Evolutionary conservation across 73 alveolate genomes (phyloP).

Genomic region (Durusdinium trenchii): DNA sequence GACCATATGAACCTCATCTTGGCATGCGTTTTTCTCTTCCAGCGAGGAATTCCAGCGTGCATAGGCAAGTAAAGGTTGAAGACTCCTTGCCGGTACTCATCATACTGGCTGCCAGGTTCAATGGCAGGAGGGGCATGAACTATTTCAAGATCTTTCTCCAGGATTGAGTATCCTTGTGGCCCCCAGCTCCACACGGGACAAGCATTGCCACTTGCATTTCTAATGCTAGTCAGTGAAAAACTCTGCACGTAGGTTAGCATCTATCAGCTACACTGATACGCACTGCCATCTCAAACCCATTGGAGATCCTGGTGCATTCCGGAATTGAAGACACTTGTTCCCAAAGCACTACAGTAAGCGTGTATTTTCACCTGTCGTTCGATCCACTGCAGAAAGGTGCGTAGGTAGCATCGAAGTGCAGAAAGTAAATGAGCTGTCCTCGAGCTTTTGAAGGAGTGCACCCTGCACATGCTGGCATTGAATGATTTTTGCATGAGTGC

Average conservation of each 20-base stretch:
- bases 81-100: too few relatives aligned
- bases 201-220: too few relatives aligned
- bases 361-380: slow-evolving; percentile 20
- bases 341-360: slow-evolving; percentile 17
- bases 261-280: not conserved
- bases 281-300: not conserved
- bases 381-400: slow-evolving; percentile 15
- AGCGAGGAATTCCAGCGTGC: too few relatives aligned
- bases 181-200: too few relatives aligned
- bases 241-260: too few relatives aligned
- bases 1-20: not conserved
- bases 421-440: not conserved
- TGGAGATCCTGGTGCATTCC: not conserved
- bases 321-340: not conserved
- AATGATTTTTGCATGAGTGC: not conserved
- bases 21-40: not conserved
- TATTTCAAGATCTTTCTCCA: too few relatives aligned
- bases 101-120: too few relatives aligned
- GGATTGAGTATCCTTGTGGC: too few relatives aligned
- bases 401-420: not conserved
- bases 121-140: too few relatives aligned
- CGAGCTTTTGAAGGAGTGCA: not conserved
- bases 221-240: too few relatives aligned
- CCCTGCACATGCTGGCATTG: slow-evolving; percentile 13
- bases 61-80: too few relatives aligned